These are phyloP conservation scores for Oryza punctata DNA, from an alignment of 176 grass and related monocot species.

Conservation along the genomic window DNA sequence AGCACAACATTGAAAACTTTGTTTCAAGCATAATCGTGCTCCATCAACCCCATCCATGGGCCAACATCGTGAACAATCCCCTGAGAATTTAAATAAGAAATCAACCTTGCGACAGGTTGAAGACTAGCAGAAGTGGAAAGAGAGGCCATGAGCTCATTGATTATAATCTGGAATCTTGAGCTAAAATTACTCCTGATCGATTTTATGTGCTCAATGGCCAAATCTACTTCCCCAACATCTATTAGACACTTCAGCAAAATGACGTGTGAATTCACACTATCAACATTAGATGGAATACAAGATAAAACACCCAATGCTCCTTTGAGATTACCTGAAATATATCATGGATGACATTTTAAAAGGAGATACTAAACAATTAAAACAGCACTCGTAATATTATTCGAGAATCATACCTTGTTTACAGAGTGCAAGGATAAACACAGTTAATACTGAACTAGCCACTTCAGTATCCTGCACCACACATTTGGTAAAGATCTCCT, in stretches of 20 bases:
- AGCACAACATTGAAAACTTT: neutral
- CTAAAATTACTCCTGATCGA: constrained; percentile 51
- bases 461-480: constrained; percentile 57
- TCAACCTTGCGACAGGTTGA: constrained; percentile 63
- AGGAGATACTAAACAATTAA: neutral
- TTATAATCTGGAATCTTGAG: constrained; percentile 52
- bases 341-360: neutral
- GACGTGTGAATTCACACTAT: constrained; percentile 57
- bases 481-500: constrained; percentile 66
- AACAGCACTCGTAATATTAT: neutral
- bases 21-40: constrained; percentile 25
- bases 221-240: constrained; percentile 65
- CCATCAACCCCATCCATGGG: constrained; percentile 63
- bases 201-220: constrained; percentile 73
- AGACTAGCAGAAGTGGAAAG: constrained; percentile 73
- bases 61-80: constrained; percentile 53
- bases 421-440: constrained; percentile 60
- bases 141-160: constrained; percentile 75
- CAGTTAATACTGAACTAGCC: constrained; percentile 50
- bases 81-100: constrained; percentile 52
- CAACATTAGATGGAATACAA: constrained; percentile 46
- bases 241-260: constrained; percentile 73
- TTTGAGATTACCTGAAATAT: constrained; percentile 59
- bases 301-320: constrained; percentile 51
- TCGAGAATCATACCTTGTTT: constrained; percentile 59